These are phyloP conservation scores for Fusarium fracticaudum DNA, from an alignment of 2,329 filamentous ascomycete species.

Conservation along the genomic window DNA sequence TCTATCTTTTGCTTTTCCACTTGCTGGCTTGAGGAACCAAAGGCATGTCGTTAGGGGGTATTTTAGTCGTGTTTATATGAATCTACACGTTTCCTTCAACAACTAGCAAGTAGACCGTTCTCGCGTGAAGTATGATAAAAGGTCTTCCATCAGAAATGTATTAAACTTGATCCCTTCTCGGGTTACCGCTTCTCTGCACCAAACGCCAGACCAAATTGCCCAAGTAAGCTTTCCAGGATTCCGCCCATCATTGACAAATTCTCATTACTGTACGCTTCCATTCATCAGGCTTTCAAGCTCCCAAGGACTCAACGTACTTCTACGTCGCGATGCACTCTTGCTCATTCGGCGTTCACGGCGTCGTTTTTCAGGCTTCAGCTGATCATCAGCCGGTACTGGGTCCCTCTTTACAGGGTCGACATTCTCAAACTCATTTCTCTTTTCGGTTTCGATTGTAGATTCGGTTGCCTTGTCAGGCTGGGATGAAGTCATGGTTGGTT, in stretches of 20 bases:
- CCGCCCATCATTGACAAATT: slow-evolving; percentile 26
- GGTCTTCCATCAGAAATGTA: slow-evolving; percentile 13
- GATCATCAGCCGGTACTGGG: slow-evolving; percentile 23
- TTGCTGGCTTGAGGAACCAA: background rate
- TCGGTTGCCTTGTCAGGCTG: slow-evolving; percentile 27
- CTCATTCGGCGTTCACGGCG: slow-evolving; percentile 63
- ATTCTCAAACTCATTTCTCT: slow-evolving; percentile 32
- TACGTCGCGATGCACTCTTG: slow-evolving; percentile 68
- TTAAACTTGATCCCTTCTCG: slow-evolving; percentile 7
- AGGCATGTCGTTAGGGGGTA: background rate
- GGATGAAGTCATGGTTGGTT: slow-evolving; percentile 40
- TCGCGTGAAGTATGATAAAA: background rate
- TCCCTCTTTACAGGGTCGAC: slow-evolving; percentile 52
- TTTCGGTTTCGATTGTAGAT: slow-evolving; percentile 7
- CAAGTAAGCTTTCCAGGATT: slow-evolving; percentile 31
- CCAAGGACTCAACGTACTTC: slow-evolving; percentile 79
- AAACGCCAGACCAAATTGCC: slow-evolving; percentile 36
- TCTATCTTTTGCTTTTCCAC: background rate
- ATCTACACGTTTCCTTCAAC: background rate
- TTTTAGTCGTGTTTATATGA: background rate
- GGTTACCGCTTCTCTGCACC: slow-evolving; percentile 28
- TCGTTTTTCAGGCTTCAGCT: slow-evolving; percentile 51
- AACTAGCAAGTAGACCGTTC: background rate
- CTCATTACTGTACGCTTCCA: slow-evolving; percentile 55
- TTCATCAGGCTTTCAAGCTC: slow-evolving; percentile 74